phyloP scores from a whole-genome alignment of 2,329 filamentous ascomycete species.

The Neurospora sp. region DNA sequence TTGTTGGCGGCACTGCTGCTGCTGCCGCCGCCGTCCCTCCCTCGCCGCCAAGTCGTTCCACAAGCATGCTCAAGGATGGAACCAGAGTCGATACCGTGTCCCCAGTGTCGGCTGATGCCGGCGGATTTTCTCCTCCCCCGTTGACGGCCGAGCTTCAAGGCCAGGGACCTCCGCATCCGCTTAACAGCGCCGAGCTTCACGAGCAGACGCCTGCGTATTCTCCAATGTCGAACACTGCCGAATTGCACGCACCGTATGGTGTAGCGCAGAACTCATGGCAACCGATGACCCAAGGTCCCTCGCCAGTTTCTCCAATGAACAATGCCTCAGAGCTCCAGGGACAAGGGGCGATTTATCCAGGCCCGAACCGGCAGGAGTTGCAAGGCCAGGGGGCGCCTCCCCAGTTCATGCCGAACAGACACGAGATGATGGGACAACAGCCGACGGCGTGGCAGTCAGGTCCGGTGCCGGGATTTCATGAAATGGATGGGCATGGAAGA shows the following conservation, averaged over 20 bases:
- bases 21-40: constrained; percentile 9
- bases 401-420: constrained; percentile 3
- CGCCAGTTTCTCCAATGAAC: constrained; percentile 2
- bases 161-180: constrained; percentile 6
- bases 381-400: constrained; percentile 9
- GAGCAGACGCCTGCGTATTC: background rate
- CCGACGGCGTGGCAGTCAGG: constrained; percentile 26
- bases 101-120: constrained; percentile 18
- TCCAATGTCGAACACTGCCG: constrained; percentile 1
- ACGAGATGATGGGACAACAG: constrained; percentile 12
- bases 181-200: constrained; percentile 8
- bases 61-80: constrained; percentile 18
- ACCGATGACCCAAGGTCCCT: constrained; percentile 17
- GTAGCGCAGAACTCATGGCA: constrained; percentile 12
- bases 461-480: constrained; percentile 25
- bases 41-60: constrained; percentile 21
- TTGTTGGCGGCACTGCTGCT: constrained; percentile 6
- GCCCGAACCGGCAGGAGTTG: constrained; percentile 12
- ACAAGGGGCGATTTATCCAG: constrained; percentile 8
- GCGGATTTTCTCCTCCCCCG: constrained; percentile 15
- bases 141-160: background rate
- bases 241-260: constrained; percentile 1
- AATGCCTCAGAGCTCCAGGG: constrained; percentile 14
- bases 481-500: constrained; percentile 14
- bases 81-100: constrained; percentile 17